These are phyloP conservation scores for Coccomyxa subellipsoidea DNA, from an alignment of 163 green algal species.

Conservation along the genomic window DNA sequence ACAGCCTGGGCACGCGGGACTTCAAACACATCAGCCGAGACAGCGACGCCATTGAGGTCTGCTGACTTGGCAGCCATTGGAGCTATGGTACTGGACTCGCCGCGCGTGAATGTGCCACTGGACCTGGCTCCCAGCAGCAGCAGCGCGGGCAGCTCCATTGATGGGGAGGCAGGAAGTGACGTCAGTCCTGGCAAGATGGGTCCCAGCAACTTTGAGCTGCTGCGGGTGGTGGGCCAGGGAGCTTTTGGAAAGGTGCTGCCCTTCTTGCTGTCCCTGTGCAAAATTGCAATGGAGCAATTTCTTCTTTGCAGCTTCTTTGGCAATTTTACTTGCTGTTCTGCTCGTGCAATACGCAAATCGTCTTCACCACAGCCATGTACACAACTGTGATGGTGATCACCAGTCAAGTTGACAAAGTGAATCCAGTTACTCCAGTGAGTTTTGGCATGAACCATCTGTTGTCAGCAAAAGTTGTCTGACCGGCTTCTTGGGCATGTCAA, in stretches of 20 bases:
- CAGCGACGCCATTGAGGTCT: neutral
- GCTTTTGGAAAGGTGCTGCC: slow-evolving; percentile 94
- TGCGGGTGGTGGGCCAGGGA: slow-evolving; percentile 92
- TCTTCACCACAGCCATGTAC: too few species aligned
- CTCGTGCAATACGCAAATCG: too few species aligned
- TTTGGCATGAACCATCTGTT: too few species aligned
- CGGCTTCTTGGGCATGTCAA: too few species aligned
- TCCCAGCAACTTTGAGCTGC: slow-evolving; percentile 91
- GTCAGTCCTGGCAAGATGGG: slow-evolving; percentile 38
- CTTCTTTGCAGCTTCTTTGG: too few species aligned
- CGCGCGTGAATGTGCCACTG: neutral
- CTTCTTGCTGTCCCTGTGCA: neutral
- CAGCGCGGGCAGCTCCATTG: neutral
- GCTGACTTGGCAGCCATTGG: neutral
- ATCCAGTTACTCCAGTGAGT: too few species aligned
- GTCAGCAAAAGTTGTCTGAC: too few species aligned
- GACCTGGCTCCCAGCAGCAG: neutral
- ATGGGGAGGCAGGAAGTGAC: neutral
- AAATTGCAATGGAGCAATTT: too few species aligned
- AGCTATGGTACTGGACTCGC: neutral
- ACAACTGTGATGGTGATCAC: too few species aligned
- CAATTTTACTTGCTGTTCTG: too few species aligned
- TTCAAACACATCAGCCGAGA: neutral
- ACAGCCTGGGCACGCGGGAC: neutral
- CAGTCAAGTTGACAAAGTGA: too few species aligned